phyloP scores from a whole-genome alignment of 495 filamentous ascomycete species.

The Penicillium steckii region DNA sequence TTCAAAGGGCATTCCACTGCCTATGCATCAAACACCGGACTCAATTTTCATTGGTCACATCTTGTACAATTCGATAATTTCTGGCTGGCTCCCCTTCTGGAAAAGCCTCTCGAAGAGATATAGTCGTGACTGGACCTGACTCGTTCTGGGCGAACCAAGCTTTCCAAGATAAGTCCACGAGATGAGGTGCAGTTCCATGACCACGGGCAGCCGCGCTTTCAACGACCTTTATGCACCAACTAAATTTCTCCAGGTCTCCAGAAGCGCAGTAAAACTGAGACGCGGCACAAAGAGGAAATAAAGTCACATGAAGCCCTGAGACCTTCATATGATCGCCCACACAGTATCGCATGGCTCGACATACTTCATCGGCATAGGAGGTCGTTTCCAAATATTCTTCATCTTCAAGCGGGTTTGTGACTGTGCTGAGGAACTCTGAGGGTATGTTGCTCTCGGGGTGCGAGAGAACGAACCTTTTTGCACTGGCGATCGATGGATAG shows the following conservation, averaged over 20 bases:
- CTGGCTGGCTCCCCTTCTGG: not conserved
- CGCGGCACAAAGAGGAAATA: constrained; percentile 5
- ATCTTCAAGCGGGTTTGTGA: not conserved
- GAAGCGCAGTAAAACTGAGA: constrained; percentile 4
- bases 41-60: not conserved
- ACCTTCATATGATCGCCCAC: not conserved
- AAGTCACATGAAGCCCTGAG: not conserved
- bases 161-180: not conserved
- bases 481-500: not conserved
- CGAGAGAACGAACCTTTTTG: not conserved
- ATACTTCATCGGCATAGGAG: constrained; percentile 7
- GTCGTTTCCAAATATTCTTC: not conserved
- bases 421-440: not conserved
- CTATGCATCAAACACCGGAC: too few species aligned
- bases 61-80: not conserved
- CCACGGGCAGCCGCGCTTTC: not conserved
- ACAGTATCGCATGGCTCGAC: constrained; percentile 5
- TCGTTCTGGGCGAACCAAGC: not conserved
- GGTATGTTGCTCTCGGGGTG: not conserved
- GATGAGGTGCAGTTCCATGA: not conserved
- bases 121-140: not conserved
- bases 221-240: not conserved
- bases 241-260: constrained; percentile 1
- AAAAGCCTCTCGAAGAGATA: not conserved
- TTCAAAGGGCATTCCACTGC: too few species aligned